Percentiles rank a stretch among this genome's conserved stretches.
Conservation (phyloP, 345 rosid genomes). For the Gossypium anomalum region DNA sequence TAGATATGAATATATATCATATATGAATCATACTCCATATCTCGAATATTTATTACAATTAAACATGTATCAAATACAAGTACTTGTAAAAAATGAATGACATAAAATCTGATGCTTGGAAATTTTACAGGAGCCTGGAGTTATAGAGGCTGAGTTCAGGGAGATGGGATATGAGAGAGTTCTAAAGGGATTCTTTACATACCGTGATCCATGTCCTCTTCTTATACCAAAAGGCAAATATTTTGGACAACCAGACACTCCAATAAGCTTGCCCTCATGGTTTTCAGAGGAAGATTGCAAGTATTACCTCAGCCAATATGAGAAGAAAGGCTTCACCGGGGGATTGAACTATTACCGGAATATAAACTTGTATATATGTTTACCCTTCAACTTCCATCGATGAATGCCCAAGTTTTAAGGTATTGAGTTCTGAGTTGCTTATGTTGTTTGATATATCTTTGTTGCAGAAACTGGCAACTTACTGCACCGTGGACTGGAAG, state of each 20-base stretch:
- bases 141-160: slow-evolving; percentile 55
- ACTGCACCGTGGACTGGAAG: slow-evolving; percentile 62
- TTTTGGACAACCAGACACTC: slow-evolving; percentile 32
- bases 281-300: slow-evolving; percentile 50
- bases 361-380: slow-evolving; percentile 48
- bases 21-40: no score
- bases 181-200: slow-evolving; percentile 43
- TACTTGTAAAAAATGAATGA: neutral
- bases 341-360: slow-evolving; percentile 75
- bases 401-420: neutral
- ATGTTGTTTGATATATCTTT: neutral
- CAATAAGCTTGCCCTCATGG: slow-evolving; percentile 59
- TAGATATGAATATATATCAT: no score
- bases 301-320: slow-evolving; percentile 45
- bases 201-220: slow-evolving; percentile 49
- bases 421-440: neutral
- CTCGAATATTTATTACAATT: no score
- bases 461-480: slow-evolving; percentile 68
- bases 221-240: slow-evolving; percentile 44
- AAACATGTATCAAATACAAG: no score
- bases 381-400: neutral
- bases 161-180: slow-evolving; percentile 40
- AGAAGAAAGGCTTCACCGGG: slow-evolving; percentile 70
- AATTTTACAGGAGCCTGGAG: slow-evolving; percentile 50
- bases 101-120: neutral